Conservation (phyloP, 129 eudicot genomes). For the Escallonia rubra region DNA sequence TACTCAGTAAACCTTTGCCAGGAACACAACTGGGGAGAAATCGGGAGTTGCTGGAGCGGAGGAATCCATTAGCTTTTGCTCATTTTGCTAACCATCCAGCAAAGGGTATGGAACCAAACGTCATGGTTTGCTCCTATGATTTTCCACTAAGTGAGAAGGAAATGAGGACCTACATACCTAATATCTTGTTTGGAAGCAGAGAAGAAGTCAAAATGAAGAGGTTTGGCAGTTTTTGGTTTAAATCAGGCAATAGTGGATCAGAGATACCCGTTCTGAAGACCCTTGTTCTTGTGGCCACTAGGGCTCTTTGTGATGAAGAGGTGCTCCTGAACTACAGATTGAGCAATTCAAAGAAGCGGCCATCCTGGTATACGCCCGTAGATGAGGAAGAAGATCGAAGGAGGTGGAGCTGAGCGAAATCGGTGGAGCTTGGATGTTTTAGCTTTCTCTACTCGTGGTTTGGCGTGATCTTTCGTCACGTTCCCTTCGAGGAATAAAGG, state of each 20-base stretch:
- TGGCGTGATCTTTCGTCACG: too few species aligned
- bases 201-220: slow-evolving; percentile 65
- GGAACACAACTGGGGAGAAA: slow-evolving; percentile 31
- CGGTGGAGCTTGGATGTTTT: too few species aligned
- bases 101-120: slow-evolving; percentile 60
- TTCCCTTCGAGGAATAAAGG: too few species aligned
- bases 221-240: slow-evolving; percentile 87
- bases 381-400: slow-evolving; percentile 89
- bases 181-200: slow-evolving; percentile 56
- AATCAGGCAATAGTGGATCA: slow-evolving; percentile 41
- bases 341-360: slow-evolving; percentile 78
- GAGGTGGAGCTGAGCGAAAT: slow-evolving; percentile 67
- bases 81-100: slow-evolving; percentile 91
- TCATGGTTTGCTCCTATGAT: slow-evolving; percentile 87
- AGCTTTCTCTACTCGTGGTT: neutral
- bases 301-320: slow-evolving; percentile 68
- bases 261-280: slow-evolving; percentile 62
- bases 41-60: slow-evolving; percentile 69
- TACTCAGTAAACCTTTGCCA: slow-evolving; percentile 83
- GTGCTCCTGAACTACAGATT: slow-evolving; percentile 74
- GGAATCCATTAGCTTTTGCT: slow-evolving; percentile 82
- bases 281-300: slow-evolving; percentile 82
- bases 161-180: slow-evolving; percentile 76
- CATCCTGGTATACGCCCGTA: slow-evolving; percentile 85
- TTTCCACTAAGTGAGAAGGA: slow-evolving; percentile 65